Evolutionary conservation across 163 green algal genomes (phyloP).

Genomic region (Scenedesmus sp.): DNA sequence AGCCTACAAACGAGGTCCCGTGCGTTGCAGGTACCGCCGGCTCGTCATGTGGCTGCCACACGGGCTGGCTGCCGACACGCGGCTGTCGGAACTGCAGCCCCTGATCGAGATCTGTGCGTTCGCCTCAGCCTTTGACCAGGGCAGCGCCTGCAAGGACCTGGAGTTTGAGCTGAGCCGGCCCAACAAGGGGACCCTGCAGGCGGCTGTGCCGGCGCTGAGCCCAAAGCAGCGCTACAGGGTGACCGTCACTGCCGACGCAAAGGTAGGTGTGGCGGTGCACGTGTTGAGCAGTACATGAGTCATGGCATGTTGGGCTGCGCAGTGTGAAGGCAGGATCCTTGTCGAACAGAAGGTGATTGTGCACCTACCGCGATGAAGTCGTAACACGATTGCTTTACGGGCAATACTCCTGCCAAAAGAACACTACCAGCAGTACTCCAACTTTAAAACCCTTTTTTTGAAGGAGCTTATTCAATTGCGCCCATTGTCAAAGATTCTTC

Average conservation of each 20-base stretch:
- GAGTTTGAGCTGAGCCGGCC: constrained; percentile 43
- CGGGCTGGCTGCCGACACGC: constrained; percentile 31
- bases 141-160: constrained; percentile 16
- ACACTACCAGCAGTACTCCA: too few relatives aligned
- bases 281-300: too few relatives aligned
- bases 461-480: too few relatives aligned
- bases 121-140: not conserved
- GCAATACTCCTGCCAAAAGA: too few relatives aligned
- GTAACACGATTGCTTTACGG: too few relatives aligned
- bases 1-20: not conserved
- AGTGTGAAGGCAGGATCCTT: not conserved
- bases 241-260: not conserved
- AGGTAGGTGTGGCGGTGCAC: not conserved
- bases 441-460: too few relatives aligned
- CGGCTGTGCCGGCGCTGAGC: constrained; percentile 34
- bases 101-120: constrained; percentile 50
- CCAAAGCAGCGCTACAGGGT: constrained; percentile 46
- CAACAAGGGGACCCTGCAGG: constrained; percentile 1
- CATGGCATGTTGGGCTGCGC: not conserved
- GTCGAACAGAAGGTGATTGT: too few relatives aligned
- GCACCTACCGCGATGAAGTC: too few relatives aligned
- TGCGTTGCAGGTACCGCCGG: constrained; percentile 30
- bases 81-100: not conserved
- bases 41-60: constrained; percentile 57
- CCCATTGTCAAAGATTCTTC: too few relatives aligned